A percentile compares a stretch with the other conserved stretches of the same genome.
Evolutionary conservation across 1,139 yeast genomes (phyloP).

Genomic region (Sugiyamaella novakii): DNA sequence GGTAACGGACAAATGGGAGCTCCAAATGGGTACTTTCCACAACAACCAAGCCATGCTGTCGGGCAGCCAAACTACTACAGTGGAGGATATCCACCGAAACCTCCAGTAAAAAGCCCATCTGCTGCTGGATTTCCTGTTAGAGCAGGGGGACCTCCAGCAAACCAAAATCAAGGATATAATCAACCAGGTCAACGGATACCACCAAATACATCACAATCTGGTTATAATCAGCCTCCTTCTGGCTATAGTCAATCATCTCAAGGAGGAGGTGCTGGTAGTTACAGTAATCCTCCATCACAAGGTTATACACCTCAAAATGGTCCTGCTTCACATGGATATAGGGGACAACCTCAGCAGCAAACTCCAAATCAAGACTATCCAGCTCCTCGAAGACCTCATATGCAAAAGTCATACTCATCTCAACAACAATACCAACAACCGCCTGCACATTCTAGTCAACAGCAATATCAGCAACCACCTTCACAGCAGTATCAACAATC

Average conservation of each 20-base stretch:
- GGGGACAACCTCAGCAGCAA: constrained; percentile 4
- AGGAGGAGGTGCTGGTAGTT: background rate
- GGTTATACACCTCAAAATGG: constrained; percentile 1
- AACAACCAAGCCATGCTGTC: constrained; percentile 1
- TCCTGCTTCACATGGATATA: background rate
- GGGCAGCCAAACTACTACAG: background rate
- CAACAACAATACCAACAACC: constrained; percentile 12
- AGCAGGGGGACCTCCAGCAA: background rate
- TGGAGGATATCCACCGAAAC: constrained; percentile 6
- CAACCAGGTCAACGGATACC: background rate
- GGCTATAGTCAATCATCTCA: background rate
- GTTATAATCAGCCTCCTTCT: background rate
- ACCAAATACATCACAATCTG: no score
- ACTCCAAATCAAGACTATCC: background rate
- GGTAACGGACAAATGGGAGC: background rate
- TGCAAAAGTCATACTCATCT: constrained; percentile 1
- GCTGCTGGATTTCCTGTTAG: constrained; percentile 3
- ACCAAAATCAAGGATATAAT: background rate
- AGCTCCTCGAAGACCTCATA: constrained; percentile 4
- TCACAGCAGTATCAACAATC: constrained; percentile 13
- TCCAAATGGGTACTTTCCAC: background rate
- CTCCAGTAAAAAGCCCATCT: constrained; percentile 1
- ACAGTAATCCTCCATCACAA: background rate
- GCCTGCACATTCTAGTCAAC: background rate
- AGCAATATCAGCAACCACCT: constrained; percentile 17